Percentiles rank a stretch among this genome's conserved stretches.
Evolutionary conservation across 768 basidiomycete species (phyloP).

Genomic region (Steccherinum ochraceum): DNA sequence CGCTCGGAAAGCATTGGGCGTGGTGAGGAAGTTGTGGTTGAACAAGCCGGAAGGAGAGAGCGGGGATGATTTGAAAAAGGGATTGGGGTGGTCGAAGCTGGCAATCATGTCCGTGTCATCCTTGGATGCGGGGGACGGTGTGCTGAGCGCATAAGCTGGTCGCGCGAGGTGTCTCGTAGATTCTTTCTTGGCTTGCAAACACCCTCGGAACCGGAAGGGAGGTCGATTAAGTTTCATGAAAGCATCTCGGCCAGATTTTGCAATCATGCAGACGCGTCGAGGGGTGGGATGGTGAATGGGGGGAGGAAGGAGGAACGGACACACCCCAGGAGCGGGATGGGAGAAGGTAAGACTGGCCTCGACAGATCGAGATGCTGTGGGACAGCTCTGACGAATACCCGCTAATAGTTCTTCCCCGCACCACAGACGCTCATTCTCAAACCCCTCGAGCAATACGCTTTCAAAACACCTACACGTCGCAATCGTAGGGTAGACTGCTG

Average conservation of each 20-base stretch:
- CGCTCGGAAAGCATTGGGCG: conserved; percentile 61
- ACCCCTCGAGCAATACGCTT: no score
- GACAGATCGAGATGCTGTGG: neutral
- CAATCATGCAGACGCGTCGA: conserved; percentile 24
- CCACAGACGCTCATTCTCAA: no score
- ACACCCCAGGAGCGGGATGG: no score
- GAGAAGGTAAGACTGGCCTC: conserved; percentile 2
- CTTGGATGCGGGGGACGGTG: conserved; percentile 46
- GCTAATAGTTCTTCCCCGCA: no score
- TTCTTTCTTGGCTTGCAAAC: conserved; percentile 30
- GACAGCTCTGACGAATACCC: no score
- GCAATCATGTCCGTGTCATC: conserved; percentile 63
- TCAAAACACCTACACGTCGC: no score
- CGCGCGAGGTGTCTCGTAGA: conserved; percentile 6
- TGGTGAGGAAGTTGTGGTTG: conserved; percentile 64
- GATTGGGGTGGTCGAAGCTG: conserved; percentile 64
- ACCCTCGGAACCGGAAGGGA: conserved; percentile 36
- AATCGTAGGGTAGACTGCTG: no score
- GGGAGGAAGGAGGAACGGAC: conserved; percentile 5
- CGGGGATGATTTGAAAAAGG: conserved; percentile 30
- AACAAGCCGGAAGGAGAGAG: conserved; percentile 75
- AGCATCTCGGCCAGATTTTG: conserved; percentile 32
- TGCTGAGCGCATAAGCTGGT: conserved; percentile 32
- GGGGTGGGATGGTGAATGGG: conserved; percentile 7
- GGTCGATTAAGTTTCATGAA: conserved; percentile 29